Conservation (phyloP, 2,329 filamentous ascomycete species). For the Cytospora chrysosperma region DNA sequence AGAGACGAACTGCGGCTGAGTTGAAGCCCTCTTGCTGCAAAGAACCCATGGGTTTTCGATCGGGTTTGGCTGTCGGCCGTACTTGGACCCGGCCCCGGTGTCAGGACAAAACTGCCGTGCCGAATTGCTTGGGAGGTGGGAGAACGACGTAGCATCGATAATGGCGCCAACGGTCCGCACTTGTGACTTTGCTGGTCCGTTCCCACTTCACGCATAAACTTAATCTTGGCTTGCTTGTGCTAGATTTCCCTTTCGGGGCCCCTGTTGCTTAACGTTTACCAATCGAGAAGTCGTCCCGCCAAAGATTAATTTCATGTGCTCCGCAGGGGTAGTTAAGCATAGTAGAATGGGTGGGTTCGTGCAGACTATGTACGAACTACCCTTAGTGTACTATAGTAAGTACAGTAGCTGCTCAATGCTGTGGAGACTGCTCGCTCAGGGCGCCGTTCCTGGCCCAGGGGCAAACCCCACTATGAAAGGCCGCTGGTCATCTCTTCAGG, state of each 20-base stretch:
- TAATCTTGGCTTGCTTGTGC: neutral
- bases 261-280: neutral
- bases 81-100: conserved; percentile 3
- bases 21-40: neutral
- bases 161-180: neutral
- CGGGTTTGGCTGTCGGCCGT: neutral
- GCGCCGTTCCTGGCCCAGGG: conserved; percentile 12
- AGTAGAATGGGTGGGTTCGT: neutral
- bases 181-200: neutral
- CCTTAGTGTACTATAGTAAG: no score
- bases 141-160: neutral
- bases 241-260: neutral
- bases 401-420: neutral
- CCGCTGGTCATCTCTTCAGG: neutral
- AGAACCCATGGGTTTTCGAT: neutral
- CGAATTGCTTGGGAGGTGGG: neutral
- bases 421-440: conserved; percentile 11
- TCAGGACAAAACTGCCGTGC: neutral
- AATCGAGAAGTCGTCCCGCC: neutral
- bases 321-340: conserved; percentile 14
- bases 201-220: neutral
- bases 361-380: no score
- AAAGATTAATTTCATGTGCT: neutral
- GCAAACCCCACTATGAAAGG: neutral
- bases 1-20: neutral